phyloP scores from a whole-genome alignment of 2,329 filamentous ascomycete species.

The Verticillium dahliae region DNA sequence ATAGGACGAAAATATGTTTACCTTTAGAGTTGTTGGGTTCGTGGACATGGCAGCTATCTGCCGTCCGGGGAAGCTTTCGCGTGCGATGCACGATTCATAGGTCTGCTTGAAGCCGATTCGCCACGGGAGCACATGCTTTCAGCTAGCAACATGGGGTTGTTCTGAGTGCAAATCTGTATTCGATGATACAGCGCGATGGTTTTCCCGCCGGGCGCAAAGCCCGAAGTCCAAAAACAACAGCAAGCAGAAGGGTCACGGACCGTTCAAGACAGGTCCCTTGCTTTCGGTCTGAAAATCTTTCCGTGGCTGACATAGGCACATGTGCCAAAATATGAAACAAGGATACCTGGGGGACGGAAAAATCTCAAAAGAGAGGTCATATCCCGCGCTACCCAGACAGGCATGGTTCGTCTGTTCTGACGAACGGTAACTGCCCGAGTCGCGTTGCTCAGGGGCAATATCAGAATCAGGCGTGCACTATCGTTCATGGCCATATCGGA shows the following conservation, averaged over 20 bases:
- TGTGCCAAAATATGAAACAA: no score
- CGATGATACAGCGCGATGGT: neutral
- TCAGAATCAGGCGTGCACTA: neutral
- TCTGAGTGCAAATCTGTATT: neutral
- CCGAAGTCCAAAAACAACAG: neutral
- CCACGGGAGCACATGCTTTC: neutral
- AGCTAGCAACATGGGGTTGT: neutral
- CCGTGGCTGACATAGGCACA: neutral
- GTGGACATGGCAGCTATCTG: neutral
- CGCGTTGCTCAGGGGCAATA: neutral
- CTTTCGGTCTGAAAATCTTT: neutral
- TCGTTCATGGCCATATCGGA: neutral
- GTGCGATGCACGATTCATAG: neutral
- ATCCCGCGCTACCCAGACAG: neutral
- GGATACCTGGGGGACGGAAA: no score
- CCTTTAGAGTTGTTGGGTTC: neutral
- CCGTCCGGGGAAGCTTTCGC: neutral
- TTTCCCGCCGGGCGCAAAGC: neutral
- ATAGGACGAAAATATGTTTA: neutral
- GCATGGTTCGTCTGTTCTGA: neutral
- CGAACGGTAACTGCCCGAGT: neutral
- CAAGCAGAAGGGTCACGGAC: neutral
- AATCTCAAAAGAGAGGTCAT: neutral
- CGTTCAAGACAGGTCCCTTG: no score
- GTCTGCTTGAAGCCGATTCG: neutral